phyloP scores from a whole-genome alignment of 768 basidiomycete genomes.

The Dentipellis fragilis region DNA sequence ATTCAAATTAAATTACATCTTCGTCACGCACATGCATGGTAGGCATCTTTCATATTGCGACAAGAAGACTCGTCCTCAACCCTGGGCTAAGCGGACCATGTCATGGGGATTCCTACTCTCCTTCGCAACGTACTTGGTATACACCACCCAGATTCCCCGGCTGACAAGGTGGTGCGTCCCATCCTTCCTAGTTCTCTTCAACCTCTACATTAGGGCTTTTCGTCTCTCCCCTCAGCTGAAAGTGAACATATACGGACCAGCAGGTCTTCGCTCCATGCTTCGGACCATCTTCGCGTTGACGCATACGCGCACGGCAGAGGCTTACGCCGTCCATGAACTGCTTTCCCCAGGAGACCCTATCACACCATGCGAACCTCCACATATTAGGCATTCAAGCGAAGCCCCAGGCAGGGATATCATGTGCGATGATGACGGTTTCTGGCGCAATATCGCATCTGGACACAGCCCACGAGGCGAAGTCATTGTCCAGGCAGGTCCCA shows the following conservation, averaged over 20 bases:
- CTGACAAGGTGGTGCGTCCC: constrained; percentile 6
- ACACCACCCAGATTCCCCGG: constrained; percentile 26
- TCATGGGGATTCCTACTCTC: constrained; percentile 63
- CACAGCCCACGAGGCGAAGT: constrained; percentile 32
- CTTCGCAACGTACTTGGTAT: constrained; percentile 46
- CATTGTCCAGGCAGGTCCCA: constrained; percentile 64
- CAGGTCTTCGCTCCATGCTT: constrained; percentile 66
- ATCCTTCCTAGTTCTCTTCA: too few species aligned
- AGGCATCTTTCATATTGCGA: constrained; percentile 4
- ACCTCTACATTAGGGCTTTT: too few species aligned
- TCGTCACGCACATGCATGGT: constrained; percentile 83
- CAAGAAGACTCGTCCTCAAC: too few species aligned
- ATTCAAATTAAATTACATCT: constrained; percentile 52
- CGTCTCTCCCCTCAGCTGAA: constrained; percentile 21
- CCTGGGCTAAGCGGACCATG: constrained; percentile 47
- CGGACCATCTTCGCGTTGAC: constrained; percentile 66
- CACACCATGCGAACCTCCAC: constrained; percentile 36
- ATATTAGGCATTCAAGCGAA: constrained; percentile 55
- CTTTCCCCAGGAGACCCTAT: constrained; percentile 43
- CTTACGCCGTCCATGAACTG: constrained; percentile 74
- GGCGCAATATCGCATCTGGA: constrained; percentile 42
- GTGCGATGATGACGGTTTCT: constrained; percentile 48
- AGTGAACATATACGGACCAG: constrained; percentile 72
- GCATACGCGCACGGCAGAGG: constrained; percentile 43
- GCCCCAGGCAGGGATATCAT: constrained; percentile 48